phyloP scores from a whole-genome alignment of 257 asterid genomes.

The Scutellaria minor region DNA sequence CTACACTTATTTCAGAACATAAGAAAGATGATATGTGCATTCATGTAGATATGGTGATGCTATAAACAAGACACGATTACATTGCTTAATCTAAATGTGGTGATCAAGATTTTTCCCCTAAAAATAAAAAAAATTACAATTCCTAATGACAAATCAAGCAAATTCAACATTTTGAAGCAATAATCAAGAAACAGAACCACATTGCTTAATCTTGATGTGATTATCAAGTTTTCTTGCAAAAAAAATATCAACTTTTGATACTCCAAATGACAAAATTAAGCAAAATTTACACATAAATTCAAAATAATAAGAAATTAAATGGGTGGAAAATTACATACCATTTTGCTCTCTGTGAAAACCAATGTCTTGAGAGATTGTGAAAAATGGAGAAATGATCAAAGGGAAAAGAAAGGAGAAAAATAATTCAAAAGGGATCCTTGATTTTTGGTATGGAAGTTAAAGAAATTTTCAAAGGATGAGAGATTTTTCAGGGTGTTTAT shows the following conservation, averaged over 20 bases:
- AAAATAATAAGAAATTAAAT: background rate
- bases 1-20: too few relatives aligned
- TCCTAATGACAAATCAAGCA: too few relatives aligned
- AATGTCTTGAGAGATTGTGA: constrained; percentile 29
- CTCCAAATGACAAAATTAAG: background rate
- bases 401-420: constrained; percentile 27
- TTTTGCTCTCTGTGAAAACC: constrained; percentile 20
- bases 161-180: too few relatives aligned
- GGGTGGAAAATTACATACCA: constrained; percentile 2
- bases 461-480: constrained; percentile 40
- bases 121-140: too few relatives aligned
- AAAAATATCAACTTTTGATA: background rate
- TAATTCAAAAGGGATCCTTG: constrained; percentile 42
- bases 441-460: constrained; percentile 39
- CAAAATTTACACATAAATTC: background rate
- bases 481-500: constrained; percentile 43
- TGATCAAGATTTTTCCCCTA: background rate
- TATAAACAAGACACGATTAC: constrained; percentile 4
- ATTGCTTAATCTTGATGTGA: background rate
- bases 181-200: constrained; percentile 6
- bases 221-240: background rate
- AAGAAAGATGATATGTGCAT: too few relatives aligned
- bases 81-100: background rate
- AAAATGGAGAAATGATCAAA: constrained; percentile 26
- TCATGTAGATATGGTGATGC: background rate